Evolutionary conservation across 2,329 filamentous ascomycete genomes (phyloP).

Genomic region (Daldinia sp.): DNA sequence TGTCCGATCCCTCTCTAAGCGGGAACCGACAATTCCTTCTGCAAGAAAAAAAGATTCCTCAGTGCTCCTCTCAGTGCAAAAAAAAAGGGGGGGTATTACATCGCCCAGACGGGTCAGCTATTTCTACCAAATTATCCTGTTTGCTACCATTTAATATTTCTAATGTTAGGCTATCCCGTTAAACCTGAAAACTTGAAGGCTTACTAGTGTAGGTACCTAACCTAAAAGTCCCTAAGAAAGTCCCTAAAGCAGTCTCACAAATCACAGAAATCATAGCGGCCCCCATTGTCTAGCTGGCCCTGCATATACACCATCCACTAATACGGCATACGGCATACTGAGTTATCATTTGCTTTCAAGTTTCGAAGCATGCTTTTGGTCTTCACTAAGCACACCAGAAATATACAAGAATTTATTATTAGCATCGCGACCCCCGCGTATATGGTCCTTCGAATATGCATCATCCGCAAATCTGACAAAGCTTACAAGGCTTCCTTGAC

Average conservation of each 20-base stretch:
- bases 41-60: background rate
- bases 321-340: slow-evolving; percentile 4
- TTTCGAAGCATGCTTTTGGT: background rate
- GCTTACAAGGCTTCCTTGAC: slow-evolving; percentile 34
- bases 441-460: slow-evolving; percentile 19
- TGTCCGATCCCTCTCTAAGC: slow-evolving; percentile 28
- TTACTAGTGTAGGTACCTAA: slow-evolving; percentile 30
- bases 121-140: slow-evolving; percentile 40
- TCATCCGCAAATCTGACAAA: slow-evolving; percentile 39
- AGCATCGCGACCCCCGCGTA: slow-evolving; percentile 21
- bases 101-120: slow-evolving; percentile 35
- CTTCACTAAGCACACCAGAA: slow-evolving; percentile 6
- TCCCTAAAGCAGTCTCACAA: slow-evolving; percentile 13
- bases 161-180: slow-evolving; percentile 23
- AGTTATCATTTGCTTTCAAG: slow-evolving; percentile 18
- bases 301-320: slow-evolving; percentile 23
- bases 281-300: slow-evolving; percentile 27
- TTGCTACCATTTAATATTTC: slow-evolving; percentile 35
- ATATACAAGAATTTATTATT: slow-evolving; percentile 20
- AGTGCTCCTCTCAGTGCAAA: slow-evolving; percentile 12
- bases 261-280: slow-evolving; percentile 29
- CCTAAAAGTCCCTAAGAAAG: background rate
- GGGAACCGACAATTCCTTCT: slow-evolving; percentile 25
- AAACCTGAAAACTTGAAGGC: slow-evolving; percentile 31
- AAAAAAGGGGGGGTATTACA: slow-evolving; percentile 21